Evolutionary conservation across 345 rosid species (phyloP), one percentile per base, ranked within the genome.

Genomic region (Raphanus sativus): DNA sequence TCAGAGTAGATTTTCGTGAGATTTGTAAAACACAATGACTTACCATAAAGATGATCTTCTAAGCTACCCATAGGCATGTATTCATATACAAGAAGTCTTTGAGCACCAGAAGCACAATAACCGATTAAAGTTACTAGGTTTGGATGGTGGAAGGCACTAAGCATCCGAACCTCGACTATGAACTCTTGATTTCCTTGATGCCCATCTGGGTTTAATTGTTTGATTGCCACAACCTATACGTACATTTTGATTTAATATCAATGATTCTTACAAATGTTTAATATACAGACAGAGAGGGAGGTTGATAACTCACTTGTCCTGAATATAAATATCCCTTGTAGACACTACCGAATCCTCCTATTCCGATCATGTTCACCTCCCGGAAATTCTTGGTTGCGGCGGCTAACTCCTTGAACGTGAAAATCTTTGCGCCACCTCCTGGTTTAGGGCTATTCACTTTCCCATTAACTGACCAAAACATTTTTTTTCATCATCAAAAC

Each of bases 331-430:
- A 86, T 30, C 98, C 98, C 65, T 87, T 94, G 70, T 68, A 94
- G 69, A 94, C 98, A 87, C 85, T 83, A 17, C 98, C 98, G n/a
- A 94, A 94, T 11, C 98, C 98, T 67, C 98, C 98, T 82, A 86
- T 97, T 1, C 97, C 98, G 29, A 94, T 81, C 86, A 90, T 83
- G 86, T 94, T 85, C 45, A 30, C 70, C 60, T 89, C 98, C 59
- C 84, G 83, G 54, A 94, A 94, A 84, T 91, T 91, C 71, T 75
- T 74, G 0, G 97, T 90, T 0, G 98, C 98, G 0, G 79, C 70
- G 0, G 97, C 93, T 6, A 94, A 87, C 62, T 94, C 97, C 34
- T 81, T 78, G 69, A 94, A 94, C 8, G 98, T 90, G 85, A 94
- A 88, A 81, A 97, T 90, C 16, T 90, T 75, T 0, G 98, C 97